Base-by-base conservation (phyloP, 176 grass and related monocot genomes). In the Chrysopogon serrulatus region DNA sequence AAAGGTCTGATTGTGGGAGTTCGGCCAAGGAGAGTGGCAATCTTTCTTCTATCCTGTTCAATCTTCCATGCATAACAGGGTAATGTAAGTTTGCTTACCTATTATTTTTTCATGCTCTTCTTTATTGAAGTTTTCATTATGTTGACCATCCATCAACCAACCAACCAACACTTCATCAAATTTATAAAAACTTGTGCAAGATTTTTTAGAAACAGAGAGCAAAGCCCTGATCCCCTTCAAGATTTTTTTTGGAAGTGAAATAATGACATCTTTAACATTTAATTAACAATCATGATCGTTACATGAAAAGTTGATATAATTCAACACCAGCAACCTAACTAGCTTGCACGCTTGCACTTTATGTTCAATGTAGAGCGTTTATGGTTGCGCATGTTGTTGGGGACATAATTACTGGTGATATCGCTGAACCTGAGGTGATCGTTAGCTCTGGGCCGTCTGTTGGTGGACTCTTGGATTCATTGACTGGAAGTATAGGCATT, bases 41-140 rank as follows among this genome's bases (percentile, higher is more conserved):
- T 84, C 89, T 98, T 80, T 98, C 96, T 42, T 91, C 93, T 39
- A 87, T 98, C 81, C 54, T 98, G 72, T 80, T 93, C 60, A 90
- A 86, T 87, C 96, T 98, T 92, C 96, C 96, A 74, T 98, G 93
- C 85, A 95, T 95, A 76, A 95, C 93, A 95, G 96, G 96, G 96
- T 98, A 98, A 94, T 91, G 87, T 95, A 95, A 95, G 93, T 95
- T 91, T 80, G 65, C 15, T 69, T 78, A 48, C 84, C 72, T 87
- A 66, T 63, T 78, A 84, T 77, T 21, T 6, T 42, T 40, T 41
- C 15, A 33, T 61, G 15, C 54, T 85, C 12, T 10, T 67, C 74
- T 70, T 21, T 68, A n/a, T 71, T 5, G 42, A 13, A 32, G 23
- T 75, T 86, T 86, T 18, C 53, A 82, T 40, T 35, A 23, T 76